Percentiles rank a stretch among this genome's conserved stretches.
Evolutionary conservation across 768 basidiomycete genomes (phyloP).

Genomic region (Macrocybe gigantea): DNA sequence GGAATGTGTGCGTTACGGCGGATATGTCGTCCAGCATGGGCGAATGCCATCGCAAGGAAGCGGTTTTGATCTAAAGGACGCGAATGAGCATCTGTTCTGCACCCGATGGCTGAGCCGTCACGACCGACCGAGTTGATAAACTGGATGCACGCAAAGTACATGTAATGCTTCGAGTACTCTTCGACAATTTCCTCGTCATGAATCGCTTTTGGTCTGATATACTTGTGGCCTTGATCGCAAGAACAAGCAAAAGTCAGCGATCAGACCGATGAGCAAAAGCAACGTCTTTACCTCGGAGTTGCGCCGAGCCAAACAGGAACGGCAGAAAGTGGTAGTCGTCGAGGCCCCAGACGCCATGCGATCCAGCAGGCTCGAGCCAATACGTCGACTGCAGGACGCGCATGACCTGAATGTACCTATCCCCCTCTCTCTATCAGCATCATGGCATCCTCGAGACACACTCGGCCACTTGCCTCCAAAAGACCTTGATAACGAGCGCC

Average conservation of each 20-base stretch:
- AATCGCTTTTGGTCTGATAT: constrained; percentile 87
- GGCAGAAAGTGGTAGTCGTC: constrained; percentile 97
- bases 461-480: constrained; percentile 64
- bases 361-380: constrained; percentile 98
- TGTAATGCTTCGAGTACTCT: constrained; percentile 88
- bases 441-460: neutral
- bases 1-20: constrained; percentile 39
- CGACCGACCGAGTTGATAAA: constrained; percentile 87
- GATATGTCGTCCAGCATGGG: constrained; percentile 99
- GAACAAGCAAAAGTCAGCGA: neutral
- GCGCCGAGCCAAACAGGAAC: constrained; percentile 83
- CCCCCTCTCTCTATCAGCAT: constrained; percentile 33
- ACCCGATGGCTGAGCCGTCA: neutral
- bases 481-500: constrained; percentile 75
- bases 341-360: constrained; percentile 96
- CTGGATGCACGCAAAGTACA: constrained; percentile 93
- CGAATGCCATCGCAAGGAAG: constrained; percentile 94
- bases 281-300: constrained; percentile 48
- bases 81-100: neutral
- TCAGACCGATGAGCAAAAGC: neutral
- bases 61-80: constrained; percentile 76
- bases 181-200: constrained; percentile 90
- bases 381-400: constrained; percentile 87
- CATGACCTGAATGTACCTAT: constrained; percentile 78
- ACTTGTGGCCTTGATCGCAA: constrained; percentile 63